Base-by-base conservation (phyloP, 257 asterid genomes). In the Catharanthus roseus region DNA sequence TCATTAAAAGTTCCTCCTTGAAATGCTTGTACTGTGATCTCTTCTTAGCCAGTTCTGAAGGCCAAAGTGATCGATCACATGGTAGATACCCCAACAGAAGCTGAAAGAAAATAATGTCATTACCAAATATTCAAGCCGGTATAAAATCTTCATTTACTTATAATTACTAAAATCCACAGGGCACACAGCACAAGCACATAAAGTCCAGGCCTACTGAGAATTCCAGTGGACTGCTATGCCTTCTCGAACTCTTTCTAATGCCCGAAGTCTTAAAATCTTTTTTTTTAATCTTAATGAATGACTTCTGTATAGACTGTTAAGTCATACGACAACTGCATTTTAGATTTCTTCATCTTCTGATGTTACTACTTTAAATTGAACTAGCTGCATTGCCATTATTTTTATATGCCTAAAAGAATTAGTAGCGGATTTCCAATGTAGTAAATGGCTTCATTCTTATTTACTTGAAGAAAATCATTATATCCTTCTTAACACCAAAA, bases 1-100 rank as follows among this genome's bases (percentile, higher is more conserved):
- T 90, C 95, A 90, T 87, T 81, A 93, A 74, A 70, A 93, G 89
- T 77, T 93, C 98, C 69, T 93, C 98, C 80, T 93, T 90, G 79
- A 93, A 93, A 42, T 85, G 85, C 69, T 81, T 79, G 78, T 93
- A 93, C 72, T 93, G 96, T 68, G 96, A 83, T 78, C 96, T 86
- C 84, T 89, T 93, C 77, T 89, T 93, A 68, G 87, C 82, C 84
- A 89, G 77, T 80, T 93, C 98, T 26, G 88, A 83, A 75, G 95
- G 78, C 98, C 98, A 93, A 64, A 85, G 86, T 21, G 91, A 77
- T 65, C 84, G 88, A 82, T 93, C 98, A 28, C 85, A 60, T 39
- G 98, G 97, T 49, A 90, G 85, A 80, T 90, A 93, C 67, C 97
- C 96, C 87, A 93, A 77, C 47, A 93, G 80, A 63, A 93, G 83